Percentiles rank a stretch among this genome's conserved stretches.
These are phyloP conservation scores for Hansenula lynferdii DNA, from an alignment of 1,139 yeast genomes.

Conservation along the genomic window DNA sequence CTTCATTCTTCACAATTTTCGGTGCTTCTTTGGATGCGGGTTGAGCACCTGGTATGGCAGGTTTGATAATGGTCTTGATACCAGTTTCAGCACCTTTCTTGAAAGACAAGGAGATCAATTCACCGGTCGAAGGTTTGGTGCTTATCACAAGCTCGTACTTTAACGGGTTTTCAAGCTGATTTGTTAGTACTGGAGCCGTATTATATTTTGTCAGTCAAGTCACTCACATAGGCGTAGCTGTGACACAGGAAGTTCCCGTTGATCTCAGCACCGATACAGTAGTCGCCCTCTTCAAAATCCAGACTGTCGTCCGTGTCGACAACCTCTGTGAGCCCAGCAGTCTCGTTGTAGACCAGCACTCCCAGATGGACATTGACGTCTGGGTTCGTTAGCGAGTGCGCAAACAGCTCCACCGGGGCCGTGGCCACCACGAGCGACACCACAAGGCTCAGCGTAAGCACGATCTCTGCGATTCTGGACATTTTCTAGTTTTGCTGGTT, in stretches of 20 bases:
- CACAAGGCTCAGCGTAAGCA: neutral
- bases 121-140: slow-evolving; percentile 10
- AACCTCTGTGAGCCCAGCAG: slow-evolving; percentile 4
- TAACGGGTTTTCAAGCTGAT: slow-evolving; percentile 7
- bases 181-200: neutral
- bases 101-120: slow-evolving; percentile 8
- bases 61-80: slow-evolving; percentile 7
- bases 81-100: slow-evolving; percentile 5
- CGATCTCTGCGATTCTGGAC: neutral
- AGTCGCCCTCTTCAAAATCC: slow-evolving; percentile 5
- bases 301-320: slow-evolving; percentile 5
- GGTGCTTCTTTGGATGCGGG: slow-evolving; percentile 4
- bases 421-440: slow-evolving; percentile 1
- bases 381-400: slow-evolving; percentile 2
- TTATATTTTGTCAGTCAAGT: too few species aligned
- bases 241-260: slow-evolving; percentile 14
- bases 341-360: slow-evolving; percentile 3
- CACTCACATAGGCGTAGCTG: slow-evolving; percentile 1
- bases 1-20: slow-evolving; percentile 1
- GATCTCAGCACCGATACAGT: slow-evolving; percentile 18
- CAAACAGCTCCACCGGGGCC: slow-evolving; percentile 4
- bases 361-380: slow-evolving; percentile 5
- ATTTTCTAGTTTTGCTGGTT: too few species aligned
- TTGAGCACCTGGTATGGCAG: slow-evolving; percentile 6
- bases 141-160: slow-evolving; percentile 9